Base-by-base conservation (phyloP, 129 eudicot species). In the Erigeron canadensis region DNA sequence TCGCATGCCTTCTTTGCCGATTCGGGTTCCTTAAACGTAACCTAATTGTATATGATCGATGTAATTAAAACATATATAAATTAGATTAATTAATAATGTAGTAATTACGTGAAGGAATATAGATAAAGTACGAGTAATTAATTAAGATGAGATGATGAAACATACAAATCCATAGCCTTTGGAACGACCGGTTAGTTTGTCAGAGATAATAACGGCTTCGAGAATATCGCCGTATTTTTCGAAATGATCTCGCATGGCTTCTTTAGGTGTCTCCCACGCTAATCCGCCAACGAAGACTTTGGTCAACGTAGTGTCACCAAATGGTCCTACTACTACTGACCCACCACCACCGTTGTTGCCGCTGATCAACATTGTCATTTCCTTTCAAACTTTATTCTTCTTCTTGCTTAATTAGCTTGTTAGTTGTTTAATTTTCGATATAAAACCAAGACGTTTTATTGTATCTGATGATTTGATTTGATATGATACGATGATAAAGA, bases 1-100 rank as follows among this genome's bases (percentile, higher is more conserved):
- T 87, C 98, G 62, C 98, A 93, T 8, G 98, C 98, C 70, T 87
- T 89, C 81, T 89, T 89, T 4, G 98, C 98, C 39, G 95, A 78
- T 80, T 93, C 98, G 48, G 92, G 83, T 4, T 87, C 95, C 85
- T 83, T 85, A 80, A 93, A 93, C 11, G 98, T 93, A 43, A 93
- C 98, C 98, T 93, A 8, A 58, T 65, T 40, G 51, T 41, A n/a
- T n/a, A n/a, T n/a, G n/a, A n/a, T n/a, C n/a, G n/a, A 48, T 63
- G 37, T 50, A n/a, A n/a, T n/a, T n/a, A n/a, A n/a, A n/a, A n/a
- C n/a, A n/a, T n/a, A n/a, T n/a, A n/a, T n/a, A n/a, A n/a, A n/a
- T n/a, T n/a, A n/a, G n/a, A n/a, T n/a, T n/a, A n/a, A n/a, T n/a
- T n/a, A n/a, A n/a, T n/a, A n/a, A n/a, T n/a, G n/a, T n/a, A n/a